Base-by-base conservation (phyloP, 768 basidiomycete genomes). In the Suillus americanus region DNA sequence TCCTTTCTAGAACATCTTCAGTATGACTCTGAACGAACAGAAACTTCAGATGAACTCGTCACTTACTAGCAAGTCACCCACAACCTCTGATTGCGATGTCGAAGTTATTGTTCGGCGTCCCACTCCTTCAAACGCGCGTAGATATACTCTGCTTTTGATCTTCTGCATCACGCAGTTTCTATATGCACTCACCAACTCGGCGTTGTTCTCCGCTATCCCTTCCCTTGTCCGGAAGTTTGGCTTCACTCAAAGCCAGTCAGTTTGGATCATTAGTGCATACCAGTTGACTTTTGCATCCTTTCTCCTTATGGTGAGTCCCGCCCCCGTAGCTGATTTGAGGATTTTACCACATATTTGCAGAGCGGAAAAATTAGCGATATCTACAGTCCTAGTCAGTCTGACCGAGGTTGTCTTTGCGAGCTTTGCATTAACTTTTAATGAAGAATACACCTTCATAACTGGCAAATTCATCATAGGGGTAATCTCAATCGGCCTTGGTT, bases 81-180 rank as follows among this genome's bases (percentile, higher is more conserved):
- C 3, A 13, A 12, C 20, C 20, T n/a, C 20, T 35, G 12, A 7
- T 54, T 6, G 12, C 12, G 53, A n/a, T 33, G 20, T 3, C 53
- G 6, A 54, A 33, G 20, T 12, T 7, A 12, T n/a, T 12, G 12
- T n/a, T n/a, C 33, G 3, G 13, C 53, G 53, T 3, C 20, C 53
- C 6, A 13, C 30, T 13, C 30, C 33, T 54, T 54, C 33, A 7
- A 35, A 54, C 30, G 12, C 20, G 6, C 53, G 20, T 20, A 54
- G 33, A 35, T 54, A 54, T 54, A 54, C 53, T 45, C 72, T 80
- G 35, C 71, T 80, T 4, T 18, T 69, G 28, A 61, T 79, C 5
- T 75, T 80, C 43, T 79, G 76, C 68, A 67, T 75, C 8, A 75
- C 78, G 10, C 71, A 77, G 56, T 79, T 79, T 65, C 67, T 79